Evolutionary conservation across 768 basidiomycete species (phyloP).

Genomic region (Scleroderma bovista): DNA sequence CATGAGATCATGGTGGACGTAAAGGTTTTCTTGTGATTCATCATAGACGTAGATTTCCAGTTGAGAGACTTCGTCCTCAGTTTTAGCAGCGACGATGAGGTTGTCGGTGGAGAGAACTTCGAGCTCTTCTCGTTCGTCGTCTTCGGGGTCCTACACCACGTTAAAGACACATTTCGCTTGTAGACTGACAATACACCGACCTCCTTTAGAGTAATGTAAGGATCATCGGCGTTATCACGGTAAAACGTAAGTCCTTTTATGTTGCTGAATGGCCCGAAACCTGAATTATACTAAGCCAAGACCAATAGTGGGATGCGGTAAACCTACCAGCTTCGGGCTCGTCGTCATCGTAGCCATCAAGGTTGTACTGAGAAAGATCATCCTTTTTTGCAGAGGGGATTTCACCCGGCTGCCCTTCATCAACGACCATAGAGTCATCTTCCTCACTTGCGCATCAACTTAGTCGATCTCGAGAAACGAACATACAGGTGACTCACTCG

Average conservation of each 20-base stretch:
- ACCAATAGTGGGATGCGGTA: background rate
- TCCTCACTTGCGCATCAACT: conserved; percentile 36
- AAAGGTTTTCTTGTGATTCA: conserved; percentile 85
- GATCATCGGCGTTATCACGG: conserved; percentile 88
- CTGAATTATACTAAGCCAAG: conserved; percentile 28
- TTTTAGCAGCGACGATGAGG: conserved; percentile 87
- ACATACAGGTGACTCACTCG: conserved; percentile 59
- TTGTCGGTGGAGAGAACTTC: conserved; percentile 90
- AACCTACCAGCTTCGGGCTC: conserved; percentile 26
- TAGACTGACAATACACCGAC: conserved; percentile 36
- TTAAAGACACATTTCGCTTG: background rate
- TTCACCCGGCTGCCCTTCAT: conserved; percentile 23
- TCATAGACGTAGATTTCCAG: conserved; percentile 96
- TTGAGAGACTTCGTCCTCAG: conserved; percentile 94
- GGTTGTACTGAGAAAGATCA: conserved; percentile 80
- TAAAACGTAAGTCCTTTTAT: conserved; percentile 94
- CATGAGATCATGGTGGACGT: conserved; percentile 97
- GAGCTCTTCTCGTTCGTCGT: conserved; percentile 84
- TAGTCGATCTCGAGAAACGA: conserved; percentile 8
- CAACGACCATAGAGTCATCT: conserved; percentile 61
- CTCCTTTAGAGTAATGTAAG: conserved; percentile 94
- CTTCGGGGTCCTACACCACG: conserved; percentile 54
- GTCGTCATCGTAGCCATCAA: conserved; percentile 86
- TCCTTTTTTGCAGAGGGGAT: conserved; percentile 38
- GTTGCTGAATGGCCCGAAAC: conserved; percentile 81